Evolutionary conservation across 345 rosid genomes (phyloP).

Genomic region (Boechera stricta): DNA sequence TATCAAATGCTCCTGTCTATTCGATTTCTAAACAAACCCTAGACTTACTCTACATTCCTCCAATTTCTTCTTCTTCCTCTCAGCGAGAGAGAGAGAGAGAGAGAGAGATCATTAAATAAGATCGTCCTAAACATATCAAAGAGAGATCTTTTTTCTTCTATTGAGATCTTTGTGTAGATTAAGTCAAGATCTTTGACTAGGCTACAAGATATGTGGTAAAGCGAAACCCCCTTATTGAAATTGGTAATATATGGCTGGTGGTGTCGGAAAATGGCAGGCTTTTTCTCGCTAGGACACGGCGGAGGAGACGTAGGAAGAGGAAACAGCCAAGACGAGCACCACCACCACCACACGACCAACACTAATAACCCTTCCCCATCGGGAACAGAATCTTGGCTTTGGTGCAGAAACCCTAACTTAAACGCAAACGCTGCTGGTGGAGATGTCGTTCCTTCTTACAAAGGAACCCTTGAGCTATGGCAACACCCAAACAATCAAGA

Average conservation of each 20-base stretch:
- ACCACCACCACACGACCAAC: constrained; percentile 28
- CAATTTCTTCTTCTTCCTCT: constrained; percentile 12
- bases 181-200: not conserved
- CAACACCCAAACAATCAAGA: constrained; percentile 55
- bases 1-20: constrained; percentile 13
- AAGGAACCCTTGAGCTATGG: constrained; percentile 59
- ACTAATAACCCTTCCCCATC: constrained; percentile 42
- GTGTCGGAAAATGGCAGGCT: constrained; percentile 57
- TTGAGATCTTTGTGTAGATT: not conserved
- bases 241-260: constrained; percentile 39
- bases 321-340: constrained; percentile 27
- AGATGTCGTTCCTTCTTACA: constrained; percentile 42
- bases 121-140: not conserved
- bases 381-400: constrained; percentile 55
- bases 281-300: constrained; percentile 64
- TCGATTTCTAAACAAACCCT: constrained; percentile 40
- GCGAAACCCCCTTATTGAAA: constrained; percentile 1
- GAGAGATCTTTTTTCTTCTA: not conserved
- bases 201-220: constrained; percentile 9
- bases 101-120: not conserved
- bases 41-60: constrained; percentile 20
- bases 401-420: constrained; percentile 57
- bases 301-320: constrained; percentile 36
- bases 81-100: not conserved
- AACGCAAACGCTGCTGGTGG: constrained; percentile 44